Base-by-base conservation (phyloP, 2,329 filamentous ascomycete genomes). In the Curvularia sp. region DNA sequence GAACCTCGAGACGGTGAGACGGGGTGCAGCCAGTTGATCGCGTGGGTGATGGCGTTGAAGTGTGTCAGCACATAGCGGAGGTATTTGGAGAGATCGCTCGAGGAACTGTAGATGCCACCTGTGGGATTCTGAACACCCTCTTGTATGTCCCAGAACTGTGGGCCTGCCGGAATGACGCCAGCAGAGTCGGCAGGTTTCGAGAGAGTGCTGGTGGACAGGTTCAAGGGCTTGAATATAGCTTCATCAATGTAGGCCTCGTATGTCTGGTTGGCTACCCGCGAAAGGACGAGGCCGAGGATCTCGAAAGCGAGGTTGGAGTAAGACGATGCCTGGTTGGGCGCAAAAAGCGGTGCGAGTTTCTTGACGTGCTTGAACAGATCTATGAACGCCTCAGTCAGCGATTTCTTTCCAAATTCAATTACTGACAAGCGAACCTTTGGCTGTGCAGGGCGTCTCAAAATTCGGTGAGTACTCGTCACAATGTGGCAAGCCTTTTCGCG, bases 11-110 rank as follows among this genome's bases (percentile, higher is more conserved):
- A 36, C 15, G 34, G 34, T 3, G 78, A 80, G 1, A 69, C 74
- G 0, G 80, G 79, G 39, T 79, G 59, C 10, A 81, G 59, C 80
- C 80, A 82, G 54, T 82, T 82, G 7, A 79, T 42, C 0, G 77
- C 75, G 3, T 70, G 75, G 0, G 75, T 77, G 19, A 82, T 69
- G 9, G 70, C 68, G 49, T 81, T 81, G 70, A 77, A 75, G 39
- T 79, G 73, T 0, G 70, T 75, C 19, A 83, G 63, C 7, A 81
- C 61, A 52, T 80, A 79, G 18, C 80, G 76, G 0, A 82, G 65
- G 53, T 75, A 82, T 19, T 74, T 78, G n/a, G 75, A 79, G 55
- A 82, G 62, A 46, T 82, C 80, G 1, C 53, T 61, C 4, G 77
- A 69, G 1, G 75, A 76, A 38, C 71, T 75, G 69, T 80, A 82